Conservation (phyloP, 2,329 filamentous ascomycete genomes). For the Leptographium radiaticola region DNA sequence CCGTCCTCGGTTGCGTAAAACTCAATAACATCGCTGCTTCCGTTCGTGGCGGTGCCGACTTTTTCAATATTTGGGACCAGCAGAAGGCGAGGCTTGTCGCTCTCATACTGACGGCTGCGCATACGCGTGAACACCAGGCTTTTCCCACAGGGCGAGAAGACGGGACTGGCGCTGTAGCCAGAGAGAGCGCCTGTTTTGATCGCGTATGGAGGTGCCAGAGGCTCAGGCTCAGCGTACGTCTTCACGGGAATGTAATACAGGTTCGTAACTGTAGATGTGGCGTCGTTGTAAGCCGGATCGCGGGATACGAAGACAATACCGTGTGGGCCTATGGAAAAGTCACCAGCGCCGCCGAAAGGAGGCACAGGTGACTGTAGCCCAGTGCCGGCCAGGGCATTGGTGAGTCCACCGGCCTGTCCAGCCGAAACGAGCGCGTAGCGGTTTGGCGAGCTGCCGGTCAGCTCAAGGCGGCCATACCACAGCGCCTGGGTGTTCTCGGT, state of each 20-base stretch:
- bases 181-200: conserved; percentile 33
- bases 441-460: conserved; percentile 11
- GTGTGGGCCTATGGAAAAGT: conserved; percentile 59
- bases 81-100: conserved; percentile 60
- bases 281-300: conserved; percentile 56
- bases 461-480: conserved; percentile 54
- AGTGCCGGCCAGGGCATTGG: conserved; percentile 51
- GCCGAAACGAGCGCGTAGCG: conserved; percentile 20
- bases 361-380: conserved; percentile 54
- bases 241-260: conserved; percentile 60
- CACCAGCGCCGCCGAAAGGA: conserved; percentile 66
- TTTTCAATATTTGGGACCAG: conserved; percentile 48
- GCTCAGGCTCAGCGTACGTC: conserved; percentile 44
- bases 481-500: conserved; percentile 57
- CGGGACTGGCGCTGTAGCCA: conserved; percentile 53
- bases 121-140: conserved; percentile 68
- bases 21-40: conserved; percentile 36
- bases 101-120: conserved; percentile 65
- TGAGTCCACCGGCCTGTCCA: conserved; percentile 27
- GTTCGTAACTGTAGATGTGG: conserved; percentile 69
- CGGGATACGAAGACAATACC: conserved; percentile 65
- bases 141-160: conserved; percentile 61
- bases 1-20: conserved; percentile 50
- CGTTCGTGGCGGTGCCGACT: conserved; percentile 20
- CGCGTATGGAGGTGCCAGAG: conserved; percentile 26